A percentile compares a stretch with the other conserved stretches of the same genome.
phyloP scores from a whole-genome alignment of 2,329 filamentous ascomycete genomes.

The Ophiostoma triangulosporum region DNA sequence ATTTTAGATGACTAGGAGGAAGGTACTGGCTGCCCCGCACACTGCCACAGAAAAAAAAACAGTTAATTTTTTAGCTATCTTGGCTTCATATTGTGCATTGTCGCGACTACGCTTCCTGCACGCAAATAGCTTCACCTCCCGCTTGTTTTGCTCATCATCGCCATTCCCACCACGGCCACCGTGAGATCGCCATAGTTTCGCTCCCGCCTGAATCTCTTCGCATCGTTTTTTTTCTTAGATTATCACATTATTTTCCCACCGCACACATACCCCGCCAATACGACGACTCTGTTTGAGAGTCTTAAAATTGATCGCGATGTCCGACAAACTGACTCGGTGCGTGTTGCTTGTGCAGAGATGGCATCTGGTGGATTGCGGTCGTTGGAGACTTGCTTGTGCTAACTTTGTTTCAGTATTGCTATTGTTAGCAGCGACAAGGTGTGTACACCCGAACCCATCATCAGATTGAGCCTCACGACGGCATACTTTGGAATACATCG shows the following conservation, averaged over 20 bases:
- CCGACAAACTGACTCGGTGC: slow-evolving; percentile 61
- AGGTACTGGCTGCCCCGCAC: slow-evolving; percentile 10
- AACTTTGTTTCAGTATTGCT: slow-evolving; percentile 59
- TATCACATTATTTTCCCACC: neutral
- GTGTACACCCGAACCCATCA: neutral
- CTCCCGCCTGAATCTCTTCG: neutral
- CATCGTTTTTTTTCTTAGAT: neutral
- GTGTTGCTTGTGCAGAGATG: slow-evolving; percentile 18
- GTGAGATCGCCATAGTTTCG: neutral
- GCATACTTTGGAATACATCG: neutral
- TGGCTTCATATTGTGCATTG: slow-evolving; percentile 9
- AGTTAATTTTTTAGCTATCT: neutral
- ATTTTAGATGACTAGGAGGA: slow-evolving; percentile 9
- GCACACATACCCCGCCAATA: slow-evolving; percentile 9
- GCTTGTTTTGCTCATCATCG: neutral
- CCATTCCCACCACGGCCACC: neutral
- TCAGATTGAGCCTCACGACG: neutral
- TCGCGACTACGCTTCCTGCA: slow-evolving; percentile 4
- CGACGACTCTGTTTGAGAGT: neutral
- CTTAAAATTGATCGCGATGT: slow-evolving; percentile 7
- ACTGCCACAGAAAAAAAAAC: slow-evolving; percentile 12
- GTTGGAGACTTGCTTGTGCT: slow-evolving; percentile 12
- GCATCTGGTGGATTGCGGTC: neutral
- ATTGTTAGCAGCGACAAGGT: slow-evolving; percentile 99
- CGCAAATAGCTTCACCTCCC: slow-evolving; percentile 2